These are phyloP conservation scores for Apostasia ramifera DNA, from an alignment of 106 monocot species.

Conservation along the genomic window DNA sequence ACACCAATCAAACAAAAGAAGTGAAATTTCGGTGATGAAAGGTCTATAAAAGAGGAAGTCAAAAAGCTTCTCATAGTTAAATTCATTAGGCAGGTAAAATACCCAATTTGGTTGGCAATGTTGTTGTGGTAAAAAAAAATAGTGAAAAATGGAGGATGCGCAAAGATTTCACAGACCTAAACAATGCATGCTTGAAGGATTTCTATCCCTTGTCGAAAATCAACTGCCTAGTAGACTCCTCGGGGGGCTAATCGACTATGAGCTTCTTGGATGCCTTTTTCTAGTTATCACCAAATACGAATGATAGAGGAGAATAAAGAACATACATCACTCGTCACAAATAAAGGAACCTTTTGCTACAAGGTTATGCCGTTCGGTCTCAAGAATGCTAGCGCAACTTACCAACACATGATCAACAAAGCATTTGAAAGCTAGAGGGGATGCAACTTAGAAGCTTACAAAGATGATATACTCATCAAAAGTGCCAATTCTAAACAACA, in stretches of 20 bases:
- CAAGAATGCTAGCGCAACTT: too few relatives aligned
- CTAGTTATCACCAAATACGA: neutral
- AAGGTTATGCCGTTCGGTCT: too few relatives aligned
- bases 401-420: too few relatives aligned
- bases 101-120: neutral
- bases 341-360: neutral
- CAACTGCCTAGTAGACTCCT: neutral
- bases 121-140: neutral
- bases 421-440: too few relatives aligned
- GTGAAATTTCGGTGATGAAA: neutral
- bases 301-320: neutral
- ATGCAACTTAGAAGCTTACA: too few relatives aligned
- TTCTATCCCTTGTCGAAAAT: neutral
- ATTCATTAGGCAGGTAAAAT: neutral
- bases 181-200: neutral
- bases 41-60: neutral
- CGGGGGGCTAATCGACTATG: neutral
- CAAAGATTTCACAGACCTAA: neutral
- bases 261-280: neutral
- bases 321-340: neutral
- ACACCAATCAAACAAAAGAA: neutral
- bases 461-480: too few relatives aligned
- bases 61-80: neutral
- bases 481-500: too few relatives aligned
- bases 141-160: neutral